A percentile compares a stretch with the other conserved stretches of the same genome.
Evolutionary conservation across 805 yeast species (phyloP).

Genomic region (Pichia paraexigua): DNA sequence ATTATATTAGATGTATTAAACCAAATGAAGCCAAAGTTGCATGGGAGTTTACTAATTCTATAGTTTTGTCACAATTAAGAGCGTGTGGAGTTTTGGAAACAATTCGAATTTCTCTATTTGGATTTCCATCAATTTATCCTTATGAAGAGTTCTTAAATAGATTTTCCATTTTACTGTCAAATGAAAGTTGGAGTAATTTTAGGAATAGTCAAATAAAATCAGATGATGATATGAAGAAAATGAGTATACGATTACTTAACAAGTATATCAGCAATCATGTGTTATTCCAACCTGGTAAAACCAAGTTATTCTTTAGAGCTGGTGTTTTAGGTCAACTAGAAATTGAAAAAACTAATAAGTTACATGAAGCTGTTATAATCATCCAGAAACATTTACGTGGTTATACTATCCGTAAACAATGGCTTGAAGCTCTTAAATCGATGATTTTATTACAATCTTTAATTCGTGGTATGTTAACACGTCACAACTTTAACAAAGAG

Average conservation of each 20-base stretch:
- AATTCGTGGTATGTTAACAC: conserved; percentile 50
- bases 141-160: conserved; percentile 86
- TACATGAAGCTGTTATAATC: conserved; percentile 68
- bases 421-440: conserved; percentile 44
- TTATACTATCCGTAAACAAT: conserved; percentile 51
- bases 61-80: conserved; percentile 90
- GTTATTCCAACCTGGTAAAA: conserved; percentile 83
- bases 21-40: conserved; percentile 91
- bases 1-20: conserved; percentile 93
- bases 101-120: conserved; percentile 92
- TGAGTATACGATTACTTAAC: conserved; percentile 60
- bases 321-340: conserved; percentile 93
- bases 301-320: conserved; percentile 91
- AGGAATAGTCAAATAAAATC: conserved; percentile 41
- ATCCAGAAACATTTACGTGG: conserved; percentile 79
- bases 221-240: conserved; percentile 48
- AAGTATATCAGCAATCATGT: conserved; percentile 51
- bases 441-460: conserved; percentile 53
- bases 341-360: conserved; percentile 70
- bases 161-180: conserved; percentile 71
- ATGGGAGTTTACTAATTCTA: conserved; percentile 89
- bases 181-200: conserved; percentile 55
- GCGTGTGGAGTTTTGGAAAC: conserved; percentile 99
- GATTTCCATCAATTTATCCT: conserved; percentile 96
- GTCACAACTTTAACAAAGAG: conserved; percentile 45